Evolutionary conservation across 805 yeast genomes (phyloP).

Genomic region (Kuraishia hungarica): DNA sequence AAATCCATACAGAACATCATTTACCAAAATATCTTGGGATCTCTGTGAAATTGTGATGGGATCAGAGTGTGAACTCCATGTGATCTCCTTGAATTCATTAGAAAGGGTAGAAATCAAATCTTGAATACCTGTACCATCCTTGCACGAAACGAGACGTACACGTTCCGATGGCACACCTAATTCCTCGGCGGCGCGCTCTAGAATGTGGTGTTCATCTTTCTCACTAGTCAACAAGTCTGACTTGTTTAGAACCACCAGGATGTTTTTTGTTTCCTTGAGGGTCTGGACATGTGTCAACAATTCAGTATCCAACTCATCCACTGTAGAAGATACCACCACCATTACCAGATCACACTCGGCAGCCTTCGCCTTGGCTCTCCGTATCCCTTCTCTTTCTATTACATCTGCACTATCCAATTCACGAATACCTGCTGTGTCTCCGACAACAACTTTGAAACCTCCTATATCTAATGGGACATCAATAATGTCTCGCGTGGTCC

Average conservation of each 20-base stretch:
- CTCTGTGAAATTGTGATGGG: conserved; percentile 72
- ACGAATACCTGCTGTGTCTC: conserved; percentile 93
- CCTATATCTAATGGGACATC: conserved; percentile 73
- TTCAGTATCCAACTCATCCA: conserved; percentile 23
- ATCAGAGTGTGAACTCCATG: conserved; percentile 42
- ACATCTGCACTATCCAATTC: conserved; percentile 33
- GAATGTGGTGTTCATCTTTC: conserved; percentile 8
- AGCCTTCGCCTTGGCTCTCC: conserved; percentile 59
- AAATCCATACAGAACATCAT: conserved; percentile 73
- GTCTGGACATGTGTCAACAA: conserved; percentile 28
- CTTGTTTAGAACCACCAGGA: conserved; percentile 51
- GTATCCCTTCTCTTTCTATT: conserved; percentile 76
- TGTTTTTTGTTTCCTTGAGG: conserved; percentile 21
- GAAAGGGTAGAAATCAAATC: conserved; percentile 34
- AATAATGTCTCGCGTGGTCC: conserved; percentile 87
- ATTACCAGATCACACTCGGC: conserved; percentile 57
- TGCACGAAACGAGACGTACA: conserved; percentile 51
- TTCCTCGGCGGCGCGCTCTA: conserved; percentile 17
- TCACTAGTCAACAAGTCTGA: conserved; percentile 33
- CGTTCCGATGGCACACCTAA: conserved; percentile 17
- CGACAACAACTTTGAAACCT: conserved; percentile 76
- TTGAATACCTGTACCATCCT: conserved; percentile 44
- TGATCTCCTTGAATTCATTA: conserved; percentile 33
- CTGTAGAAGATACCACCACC: conserved; percentile 48
- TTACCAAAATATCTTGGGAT: conserved; percentile 61